Evolutionary conservation across 2,329 filamentous ascomycete genomes (phyloP), one percentile per base, ranked within the genome.

Genomic region (Aquanectria penicillioides): DNA sequence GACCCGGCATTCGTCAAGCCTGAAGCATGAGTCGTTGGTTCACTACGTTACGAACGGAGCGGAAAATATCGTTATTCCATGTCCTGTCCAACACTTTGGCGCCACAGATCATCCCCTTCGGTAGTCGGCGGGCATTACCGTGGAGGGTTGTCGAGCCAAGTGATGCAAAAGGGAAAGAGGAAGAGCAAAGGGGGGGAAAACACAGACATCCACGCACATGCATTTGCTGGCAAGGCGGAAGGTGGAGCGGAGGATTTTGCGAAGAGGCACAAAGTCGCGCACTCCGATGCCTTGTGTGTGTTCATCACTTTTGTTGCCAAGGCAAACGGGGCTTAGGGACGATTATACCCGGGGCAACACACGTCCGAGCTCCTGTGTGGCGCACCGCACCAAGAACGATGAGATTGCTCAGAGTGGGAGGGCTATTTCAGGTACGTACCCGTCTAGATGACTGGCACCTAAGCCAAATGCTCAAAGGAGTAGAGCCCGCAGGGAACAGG

Each of bases 261-360:
- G 36, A 40, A 26, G 44, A 49, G 25, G 43, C 53, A 44, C 44
- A 50, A 56, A 56, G 53, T 56, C 53, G 53, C 44, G 53, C 44
- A 56, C 29, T 38, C 36, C 44, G 28, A 37, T 36, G 41, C 22
- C 29, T 50, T 31, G 40, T 47, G 51, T 46, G 49, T 44, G 37
- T 48, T 38, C 26, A 18, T 55, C 25, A 40, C 33, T 22, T 29
- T 36, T 46, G 50, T 44, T 37, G 31, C 43, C 26, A 48, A 49
- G 52, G 52, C 36, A 49, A 56, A 48, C 44, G 31, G 52, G 52
- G 36, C 36, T 49, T 48, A 33, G 48, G 43, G 26, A 18, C 52
- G 43, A 49, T 49, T 50, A 56, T 49, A 56, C 37, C 53, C 44
- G 50, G 53, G 37, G 28, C 29, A 23, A 49, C 37, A 29, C 38